A percentile compares a stretch with the other conserved stretches of the same genome.
phyloP scores from a whole-genome alignment of 2,329 filamentous ascomycete genomes.

The Apiospora phragmitis region DNA sequence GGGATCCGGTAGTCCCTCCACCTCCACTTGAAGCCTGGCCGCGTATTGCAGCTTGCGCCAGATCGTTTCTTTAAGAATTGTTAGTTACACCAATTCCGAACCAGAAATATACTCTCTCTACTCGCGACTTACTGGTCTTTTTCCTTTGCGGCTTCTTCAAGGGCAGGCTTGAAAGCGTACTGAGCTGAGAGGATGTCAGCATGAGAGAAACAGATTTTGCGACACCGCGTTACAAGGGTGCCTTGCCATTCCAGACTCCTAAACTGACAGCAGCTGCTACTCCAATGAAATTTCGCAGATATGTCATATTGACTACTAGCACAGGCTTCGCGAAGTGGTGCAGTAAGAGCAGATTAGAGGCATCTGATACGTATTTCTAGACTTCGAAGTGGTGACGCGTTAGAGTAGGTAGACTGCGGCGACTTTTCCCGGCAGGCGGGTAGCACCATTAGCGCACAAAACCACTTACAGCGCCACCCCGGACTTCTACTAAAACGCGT shows the following conservation, averaged over 20 bases:
- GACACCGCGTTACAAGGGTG: background rate
- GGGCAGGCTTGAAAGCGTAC: conserved; percentile 13
- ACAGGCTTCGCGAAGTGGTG: background rate
- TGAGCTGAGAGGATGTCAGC: background rate
- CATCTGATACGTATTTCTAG: background rate
- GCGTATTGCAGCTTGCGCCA: background rate
- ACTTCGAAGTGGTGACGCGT: background rate
- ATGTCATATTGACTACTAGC: conserved; percentile 6
- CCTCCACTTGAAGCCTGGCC: background rate
- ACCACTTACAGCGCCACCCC: conserved; percentile 2
- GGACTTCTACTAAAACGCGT: background rate
- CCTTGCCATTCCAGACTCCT: conserved; percentile 10
- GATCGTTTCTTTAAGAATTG: background rate
- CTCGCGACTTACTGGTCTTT: background rate
- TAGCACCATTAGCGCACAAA: background rate
- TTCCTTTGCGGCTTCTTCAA: conserved; percentile 9
- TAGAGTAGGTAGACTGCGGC: background rate
- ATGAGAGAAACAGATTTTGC: background rate
- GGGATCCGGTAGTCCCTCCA: background rate
- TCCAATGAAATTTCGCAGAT: conserved; percentile 8
- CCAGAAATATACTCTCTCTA: too few relatives aligned
- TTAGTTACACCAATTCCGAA: background rate
- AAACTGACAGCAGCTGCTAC: conserved; percentile 8
- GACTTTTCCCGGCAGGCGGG: background rate
- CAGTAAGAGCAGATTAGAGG: background rate